Percentiles rank a stretch among this genome's conserved stretches.
phyloP scores from a whole-genome alignment of 257 asterid genomes.

The Solanum habrochaites region DNA sequence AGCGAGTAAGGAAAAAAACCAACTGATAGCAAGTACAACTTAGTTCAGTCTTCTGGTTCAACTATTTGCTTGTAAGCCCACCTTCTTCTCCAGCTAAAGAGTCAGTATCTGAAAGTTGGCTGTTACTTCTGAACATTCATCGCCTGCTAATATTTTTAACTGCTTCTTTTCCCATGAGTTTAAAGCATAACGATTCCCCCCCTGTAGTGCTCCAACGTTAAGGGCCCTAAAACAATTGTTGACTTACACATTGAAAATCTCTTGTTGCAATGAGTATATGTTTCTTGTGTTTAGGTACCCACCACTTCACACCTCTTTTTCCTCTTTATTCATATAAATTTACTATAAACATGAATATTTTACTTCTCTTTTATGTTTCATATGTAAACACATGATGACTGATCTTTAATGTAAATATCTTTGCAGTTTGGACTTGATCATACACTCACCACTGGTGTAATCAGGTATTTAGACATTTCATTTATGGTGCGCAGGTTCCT shows the following conservation, averaged over 20 bases:
- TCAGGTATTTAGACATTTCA: conserved; percentile 53
- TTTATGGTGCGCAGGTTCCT: neutral
- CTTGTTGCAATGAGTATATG: neutral
- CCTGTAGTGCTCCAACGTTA: neutral
- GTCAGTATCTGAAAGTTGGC: neutral
- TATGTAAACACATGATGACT: neutral
- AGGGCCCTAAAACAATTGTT: neutral
- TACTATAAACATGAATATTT: neutral
- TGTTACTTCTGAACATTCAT: neutral
- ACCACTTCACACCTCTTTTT: neutral
- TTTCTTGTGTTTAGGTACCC: neutral
- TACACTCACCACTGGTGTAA: conserved; percentile 97
- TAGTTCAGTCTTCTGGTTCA: neutral
- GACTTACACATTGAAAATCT: neutral
- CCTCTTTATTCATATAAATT: neutral
- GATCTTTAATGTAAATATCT: neutral
- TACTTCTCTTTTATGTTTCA: neutral
- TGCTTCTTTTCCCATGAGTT: neutral
- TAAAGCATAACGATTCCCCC: neutral
- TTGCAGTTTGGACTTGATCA: conserved; percentile 99
- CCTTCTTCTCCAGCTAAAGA: neutral
- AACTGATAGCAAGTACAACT: neutral
- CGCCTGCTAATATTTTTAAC: neutral
- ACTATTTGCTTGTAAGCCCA: neutral
- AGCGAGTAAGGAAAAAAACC: neutral